Evolutionary conservation across 352 stramenopile species (phyloP).

Genomic region (Phytopythium aichiense): DNA sequence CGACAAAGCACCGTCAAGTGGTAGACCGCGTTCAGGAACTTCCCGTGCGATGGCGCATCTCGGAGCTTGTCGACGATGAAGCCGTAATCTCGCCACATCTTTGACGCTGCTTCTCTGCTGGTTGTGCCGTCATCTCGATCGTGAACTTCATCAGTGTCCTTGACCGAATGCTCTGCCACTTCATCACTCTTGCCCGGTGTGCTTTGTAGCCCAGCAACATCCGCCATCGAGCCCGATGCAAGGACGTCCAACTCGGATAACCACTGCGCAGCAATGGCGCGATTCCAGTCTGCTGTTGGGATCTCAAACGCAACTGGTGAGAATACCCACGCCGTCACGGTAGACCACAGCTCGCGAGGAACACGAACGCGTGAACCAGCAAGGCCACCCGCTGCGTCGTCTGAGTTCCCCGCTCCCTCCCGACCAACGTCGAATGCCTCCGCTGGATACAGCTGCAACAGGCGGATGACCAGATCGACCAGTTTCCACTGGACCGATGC

Average conservation of each 20-base stretch:
- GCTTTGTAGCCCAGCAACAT: slow-evolving; percentile 26
- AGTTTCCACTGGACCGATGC: slow-evolving; percentile 27
- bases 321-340: slow-evolving; percentile 30
- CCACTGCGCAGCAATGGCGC: slow-evolving; percentile 11
- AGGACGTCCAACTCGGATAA: slow-evolving; percentile 20
- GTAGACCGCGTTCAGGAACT: slow-evolving; percentile 65
- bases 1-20: slow-evolving; percentile 36
- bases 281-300: slow-evolving; percentile 25
- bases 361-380: slow-evolving; percentile 16
- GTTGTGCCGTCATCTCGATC: neutral
- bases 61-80: slow-evolving; percentile 27
- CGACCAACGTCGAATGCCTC: neutral
- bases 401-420: neutral
- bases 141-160: neutral
- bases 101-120: neutral
- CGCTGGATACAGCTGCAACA: slow-evolving; percentile 32
- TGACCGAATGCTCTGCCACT: neutral
- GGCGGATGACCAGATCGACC: slow-evolving; percentile 33
- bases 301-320: slow-evolving; percentile 19
- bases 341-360: slow-evolving; percentile 31
- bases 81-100: slow-evolving; percentile 16
- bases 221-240: slow-evolving; percentile 14
- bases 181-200: slow-evolving; percentile 9
- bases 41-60: slow-evolving; percentile 44
- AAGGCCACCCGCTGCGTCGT: no score